A percentile compares a stretch with the other conserved stretches of the same genome.
Evolutionary conservation across 331 rosid species (phyloP).

Genomic region (Cydonia oblonga): DNA sequence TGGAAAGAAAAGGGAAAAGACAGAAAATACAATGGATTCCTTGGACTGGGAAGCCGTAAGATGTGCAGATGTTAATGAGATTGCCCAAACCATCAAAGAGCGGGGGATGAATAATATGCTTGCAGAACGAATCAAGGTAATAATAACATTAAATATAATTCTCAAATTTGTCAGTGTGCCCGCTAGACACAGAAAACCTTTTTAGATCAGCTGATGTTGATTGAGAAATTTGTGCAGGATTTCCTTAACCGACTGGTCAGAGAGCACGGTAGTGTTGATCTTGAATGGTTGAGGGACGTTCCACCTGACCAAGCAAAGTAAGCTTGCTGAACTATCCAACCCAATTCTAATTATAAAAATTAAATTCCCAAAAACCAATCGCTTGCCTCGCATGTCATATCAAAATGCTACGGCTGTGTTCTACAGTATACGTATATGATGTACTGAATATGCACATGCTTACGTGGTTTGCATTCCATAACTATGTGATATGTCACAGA

Average conservation of each 20-base stretch:
- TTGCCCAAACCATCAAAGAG: constrained; percentile 71
- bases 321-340: constrained; percentile 20
- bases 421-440: constrained; percentile 2
- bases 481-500: constrained; percentile 21
- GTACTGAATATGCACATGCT: background rate
- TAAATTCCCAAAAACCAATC: background rate
- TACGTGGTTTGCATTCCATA: constrained; percentile 7
- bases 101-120: constrained; percentile 97
- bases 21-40: constrained; percentile 65
- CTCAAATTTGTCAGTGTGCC: background rate
- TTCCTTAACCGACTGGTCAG: constrained; percentile 68
- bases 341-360: constrained; percentile 15
- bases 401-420: constrained; percentile 7
- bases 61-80: constrained; percentile 60
- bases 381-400: constrained; percentile 3
- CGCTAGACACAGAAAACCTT: constrained; percentile 2
- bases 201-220: constrained; percentile 14
- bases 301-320: constrained; percentile 95
- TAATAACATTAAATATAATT: constrained; percentile 1
- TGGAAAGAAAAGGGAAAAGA: constrained; percentile 52
- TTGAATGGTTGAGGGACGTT: constrained; percentile 95
- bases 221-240: constrained; percentile 43
- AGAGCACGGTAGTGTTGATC: constrained; percentile 65
- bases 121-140: constrained; percentile 81
- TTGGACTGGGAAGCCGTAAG: constrained; percentile 94